These are phyloP conservation scores for Solanum clarkiae DNA, from an alignment of 257 asterid genomes.

Conservation along the genomic window DNA sequence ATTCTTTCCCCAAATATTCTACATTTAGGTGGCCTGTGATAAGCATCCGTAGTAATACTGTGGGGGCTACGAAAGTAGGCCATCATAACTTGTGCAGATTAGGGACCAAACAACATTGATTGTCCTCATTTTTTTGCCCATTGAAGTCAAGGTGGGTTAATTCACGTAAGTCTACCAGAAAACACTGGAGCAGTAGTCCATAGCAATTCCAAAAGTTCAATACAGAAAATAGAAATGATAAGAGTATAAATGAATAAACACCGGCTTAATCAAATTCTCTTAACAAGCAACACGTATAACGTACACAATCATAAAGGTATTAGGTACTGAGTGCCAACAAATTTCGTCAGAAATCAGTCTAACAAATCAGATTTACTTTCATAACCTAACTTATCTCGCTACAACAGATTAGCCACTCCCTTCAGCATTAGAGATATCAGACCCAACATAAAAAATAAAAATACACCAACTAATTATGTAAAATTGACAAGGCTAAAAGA, in stretches of 20 bases:
- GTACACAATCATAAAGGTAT: background rate
- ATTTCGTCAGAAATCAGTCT: background rate
- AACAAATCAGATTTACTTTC: background rate
- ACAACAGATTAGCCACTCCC: background rate
- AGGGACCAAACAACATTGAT: background rate
- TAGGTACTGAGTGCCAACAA: background rate
- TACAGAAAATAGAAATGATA: background rate
- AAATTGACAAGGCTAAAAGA: background rate
- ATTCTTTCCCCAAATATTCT: background rate
- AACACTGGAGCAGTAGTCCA: background rate
- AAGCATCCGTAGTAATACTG: background rate
- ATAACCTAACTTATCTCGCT: background rate
- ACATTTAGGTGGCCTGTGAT: background rate
- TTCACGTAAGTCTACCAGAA: background rate
- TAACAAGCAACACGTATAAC: background rate
- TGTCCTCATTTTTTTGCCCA: background rate
- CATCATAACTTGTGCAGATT: background rate
- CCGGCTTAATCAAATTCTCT: background rate
- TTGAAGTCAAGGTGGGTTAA: background rate
- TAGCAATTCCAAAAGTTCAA: background rate
- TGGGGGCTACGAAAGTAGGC: background rate
- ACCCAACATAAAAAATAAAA: slow-evolving; percentile 13
- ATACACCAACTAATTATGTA: slow-evolving; percentile 19
- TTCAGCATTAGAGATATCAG: background rate
- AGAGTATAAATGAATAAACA: background rate